phyloP scores from a whole-genome alignment of 306 rosid species.

The Vigna radiata region DNA sequence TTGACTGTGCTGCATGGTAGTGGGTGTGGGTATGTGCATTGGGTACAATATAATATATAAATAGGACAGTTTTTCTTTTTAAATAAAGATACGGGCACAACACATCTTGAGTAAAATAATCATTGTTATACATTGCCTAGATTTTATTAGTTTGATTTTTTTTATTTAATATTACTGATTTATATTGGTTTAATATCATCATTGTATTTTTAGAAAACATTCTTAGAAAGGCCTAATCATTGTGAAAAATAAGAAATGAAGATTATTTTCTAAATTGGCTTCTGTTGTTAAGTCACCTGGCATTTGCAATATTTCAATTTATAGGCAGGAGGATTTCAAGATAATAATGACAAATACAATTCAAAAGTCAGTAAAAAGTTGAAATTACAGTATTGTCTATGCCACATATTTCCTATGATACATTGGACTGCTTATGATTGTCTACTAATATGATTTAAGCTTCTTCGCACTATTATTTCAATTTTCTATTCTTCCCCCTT shows the following conservation, averaged over 20 bases:
- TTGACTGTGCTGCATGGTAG: conserved; percentile 4
- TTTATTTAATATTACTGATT: too few species aligned
- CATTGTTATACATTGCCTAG: background rate
- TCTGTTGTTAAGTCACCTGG: background rate
- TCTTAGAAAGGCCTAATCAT: background rate
- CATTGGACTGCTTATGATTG: background rate
- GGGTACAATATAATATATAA: background rate
- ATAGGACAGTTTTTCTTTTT: background rate
- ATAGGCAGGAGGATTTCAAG: background rate
- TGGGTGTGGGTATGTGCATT: background rate
- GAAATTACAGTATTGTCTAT: background rate
- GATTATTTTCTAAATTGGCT: background rate
- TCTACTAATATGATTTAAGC: background rate
- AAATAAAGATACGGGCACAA: background rate
- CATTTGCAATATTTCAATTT: background rate
- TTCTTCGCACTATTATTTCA: background rate
- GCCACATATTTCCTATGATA: background rate
- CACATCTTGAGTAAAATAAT: background rate
- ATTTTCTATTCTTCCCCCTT: background rate
- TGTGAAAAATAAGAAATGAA: background rate
- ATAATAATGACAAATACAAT: background rate
- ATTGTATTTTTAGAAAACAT: background rate
- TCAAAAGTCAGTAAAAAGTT: background rate
- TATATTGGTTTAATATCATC: background rate
- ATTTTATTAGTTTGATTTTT: background rate